Percentiles rank a stretch among this genome's conserved stretches.
Conservation (phyloP, 2,329 filamentous ascomycete genomes). For the Monosporascus sp. region DNA sequence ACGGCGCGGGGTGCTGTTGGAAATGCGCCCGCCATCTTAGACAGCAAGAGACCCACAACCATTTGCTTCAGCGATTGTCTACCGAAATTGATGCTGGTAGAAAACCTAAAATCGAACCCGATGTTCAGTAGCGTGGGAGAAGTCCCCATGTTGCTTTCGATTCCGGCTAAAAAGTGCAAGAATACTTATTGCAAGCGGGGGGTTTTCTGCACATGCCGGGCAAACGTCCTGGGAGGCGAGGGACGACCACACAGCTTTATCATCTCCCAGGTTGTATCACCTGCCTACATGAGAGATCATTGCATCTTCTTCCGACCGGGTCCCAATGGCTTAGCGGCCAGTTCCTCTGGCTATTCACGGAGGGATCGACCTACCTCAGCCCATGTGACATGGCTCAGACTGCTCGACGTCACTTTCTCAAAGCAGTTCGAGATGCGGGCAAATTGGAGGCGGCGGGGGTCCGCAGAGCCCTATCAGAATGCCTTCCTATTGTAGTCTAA, state of each 20-base stretch:
- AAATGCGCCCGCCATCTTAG: not conserved
- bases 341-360: too few species aligned
- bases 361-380: not conserved
- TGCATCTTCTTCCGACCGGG: too few species aligned
- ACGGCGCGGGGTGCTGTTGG: conserved; percentile 1
- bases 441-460: not conserved
- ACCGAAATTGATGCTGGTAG: not conserved
- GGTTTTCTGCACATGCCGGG: too few species aligned
- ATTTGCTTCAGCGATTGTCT: not conserved
- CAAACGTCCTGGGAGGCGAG: too few species aligned
- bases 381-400: not conserved
- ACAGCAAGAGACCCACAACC: conserved; percentile 2
- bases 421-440: not conserved
- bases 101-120: not conserved
- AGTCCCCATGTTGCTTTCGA: not conserved
- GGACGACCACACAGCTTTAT: too few species aligned
- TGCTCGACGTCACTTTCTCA: not conserved
- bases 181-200: too few species aligned
- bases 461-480: not conserved
- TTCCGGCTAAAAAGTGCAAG: too few species aligned
- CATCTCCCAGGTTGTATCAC: too few species aligned
- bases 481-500: not conserved
- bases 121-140: not conserved
- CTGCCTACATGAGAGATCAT: too few species aligned
- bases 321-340: too few species aligned